Base-by-base conservation (phyloP, 192 early-diverging fungal genomes). In the Piromyces sp. region DNA sequence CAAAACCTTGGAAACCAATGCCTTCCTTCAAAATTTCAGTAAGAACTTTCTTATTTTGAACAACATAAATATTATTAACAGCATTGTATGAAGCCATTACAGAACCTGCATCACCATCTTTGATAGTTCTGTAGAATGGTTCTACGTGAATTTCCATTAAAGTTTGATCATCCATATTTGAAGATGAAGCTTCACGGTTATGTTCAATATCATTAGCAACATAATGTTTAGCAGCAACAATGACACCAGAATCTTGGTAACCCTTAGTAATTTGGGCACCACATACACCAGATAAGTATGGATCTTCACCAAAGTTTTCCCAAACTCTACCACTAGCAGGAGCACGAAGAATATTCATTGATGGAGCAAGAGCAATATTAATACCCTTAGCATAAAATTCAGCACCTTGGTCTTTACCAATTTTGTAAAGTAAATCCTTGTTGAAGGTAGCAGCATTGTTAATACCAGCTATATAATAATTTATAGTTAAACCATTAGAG, bases 1-100 rank as follows among this genome's bases (percentile, higher is more conserved):
- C 87, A 79, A 93, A 93, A 7, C 90, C 91, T 29, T 86, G 68
- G 84, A 93, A 93, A 3, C 84, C 87, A 36, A 93, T 83, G 80
- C 90, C 86, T 15, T 80, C 79, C 42, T 86, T 93, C 79, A 79
- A 93, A 80, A 92, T 37, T 30, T 82, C 80, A 26, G 88, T 87
- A 40, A 92, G 80, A 29, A 85, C 37, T 19, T 85, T 68, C 22
- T 86, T 80, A 83, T 88, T 89, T 82, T 91, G 88, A 84, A 92
- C 92, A 4, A 90, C 87, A 78, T 88, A 86, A 11, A 85, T 84
- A 30, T 84, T 82, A 83, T 93, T 92, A n/a, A 93, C 30, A 30
- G 40, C 30, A 81, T 93, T 93, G 86, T 92, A 92, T 11, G 87
- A 36, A 78, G 92, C 92, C 92, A 92, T 92, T 30, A 92, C 81